A percentile compares a stretch with the other conserved stretches of the same genome.
phyloP scores from a whole-genome alignment of 1,139 yeast genomes.

The Taphrina flavorubra region DNA sequence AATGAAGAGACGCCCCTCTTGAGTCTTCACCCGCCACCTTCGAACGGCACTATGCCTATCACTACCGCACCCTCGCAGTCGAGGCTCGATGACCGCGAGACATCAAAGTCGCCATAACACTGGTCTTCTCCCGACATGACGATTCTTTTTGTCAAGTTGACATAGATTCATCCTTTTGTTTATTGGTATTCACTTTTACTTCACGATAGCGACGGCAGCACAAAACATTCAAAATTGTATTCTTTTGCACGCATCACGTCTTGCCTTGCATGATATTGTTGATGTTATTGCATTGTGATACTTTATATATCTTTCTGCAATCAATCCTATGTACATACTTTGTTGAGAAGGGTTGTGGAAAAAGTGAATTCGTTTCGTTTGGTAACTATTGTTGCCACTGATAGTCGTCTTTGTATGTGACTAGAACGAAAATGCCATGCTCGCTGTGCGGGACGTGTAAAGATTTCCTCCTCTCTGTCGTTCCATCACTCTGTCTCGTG shows the following conservation, averaged over 20 bases:
- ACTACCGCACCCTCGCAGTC: too few species aligned
- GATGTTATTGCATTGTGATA: too few species aligned
- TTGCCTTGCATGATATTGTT: too few species aligned
- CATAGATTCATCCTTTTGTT: too few species aligned
- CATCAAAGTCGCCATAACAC: too few species aligned
- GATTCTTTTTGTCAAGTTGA: neutral
- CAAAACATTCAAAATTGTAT: neutral
- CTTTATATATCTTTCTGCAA: neutral
- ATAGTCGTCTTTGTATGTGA: neutral
- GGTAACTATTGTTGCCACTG: too few species aligned
- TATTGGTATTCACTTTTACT: too few species aligned
- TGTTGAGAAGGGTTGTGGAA: slow-evolving; percentile 5
- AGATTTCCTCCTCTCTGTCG: neutral
- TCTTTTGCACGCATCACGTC: neutral
- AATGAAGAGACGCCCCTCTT: slow-evolving; percentile 19
- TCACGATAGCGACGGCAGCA: slow-evolving; percentile 7
- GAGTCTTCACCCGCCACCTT: neutral
- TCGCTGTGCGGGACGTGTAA: neutral
- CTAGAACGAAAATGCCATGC: slow-evolving; percentile 2
- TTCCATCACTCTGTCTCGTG: neutral
- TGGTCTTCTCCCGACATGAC: neutral
- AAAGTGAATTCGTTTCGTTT: neutral
- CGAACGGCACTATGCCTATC: neutral
- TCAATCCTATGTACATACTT: neutral
- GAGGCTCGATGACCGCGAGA: too few species aligned